phyloP scores from a whole-genome alignment of 2,329 filamentous ascomycete genomes.

The Ceratocystis alfenasii region DNA sequence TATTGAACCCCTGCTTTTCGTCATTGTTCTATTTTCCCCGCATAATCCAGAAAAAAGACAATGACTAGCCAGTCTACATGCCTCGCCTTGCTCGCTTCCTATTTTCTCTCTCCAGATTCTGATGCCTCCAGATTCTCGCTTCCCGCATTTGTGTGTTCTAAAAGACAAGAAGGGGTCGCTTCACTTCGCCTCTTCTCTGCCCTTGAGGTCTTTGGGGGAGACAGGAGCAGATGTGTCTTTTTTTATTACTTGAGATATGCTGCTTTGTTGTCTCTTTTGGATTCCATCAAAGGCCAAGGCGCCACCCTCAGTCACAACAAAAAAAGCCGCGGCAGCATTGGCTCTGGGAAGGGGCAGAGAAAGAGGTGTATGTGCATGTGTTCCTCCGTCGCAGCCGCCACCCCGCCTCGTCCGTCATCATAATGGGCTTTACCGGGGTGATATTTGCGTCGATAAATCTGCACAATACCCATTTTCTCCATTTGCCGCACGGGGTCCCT shows the following conservation, averaged over 20 bases:
- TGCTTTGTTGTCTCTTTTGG: too few species aligned
- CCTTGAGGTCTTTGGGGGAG: neutral
- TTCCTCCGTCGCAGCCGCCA: neutral
- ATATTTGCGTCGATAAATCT: neutral
- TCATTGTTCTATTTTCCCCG: neutral
- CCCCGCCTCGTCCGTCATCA: neutral
- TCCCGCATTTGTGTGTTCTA: neutral
- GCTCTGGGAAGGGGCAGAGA: neutral
- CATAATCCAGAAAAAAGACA: neutral
- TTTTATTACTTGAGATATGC: too few species aligned
- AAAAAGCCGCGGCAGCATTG: neutral
- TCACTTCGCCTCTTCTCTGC: neutral
- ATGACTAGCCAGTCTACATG: neutral
- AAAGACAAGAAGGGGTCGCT: neutral
- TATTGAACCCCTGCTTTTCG: too few species aligned
- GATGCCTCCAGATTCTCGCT: conserved; percentile 5
- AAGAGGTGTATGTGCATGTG: neutral
- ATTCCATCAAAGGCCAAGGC: too few species aligned
- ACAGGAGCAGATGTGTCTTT: too few species aligned
- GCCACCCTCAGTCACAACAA: neutral
- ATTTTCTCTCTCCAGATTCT: neutral
- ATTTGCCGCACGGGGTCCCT: neutral
- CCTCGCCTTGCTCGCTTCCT: neutral
- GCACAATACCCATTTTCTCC: neutral
- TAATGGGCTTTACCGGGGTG: neutral